Evolutionary conservation across 1,139 yeast genomes (phyloP).

Genomic region (Suzukiozyma palmioleophila): DNA sequence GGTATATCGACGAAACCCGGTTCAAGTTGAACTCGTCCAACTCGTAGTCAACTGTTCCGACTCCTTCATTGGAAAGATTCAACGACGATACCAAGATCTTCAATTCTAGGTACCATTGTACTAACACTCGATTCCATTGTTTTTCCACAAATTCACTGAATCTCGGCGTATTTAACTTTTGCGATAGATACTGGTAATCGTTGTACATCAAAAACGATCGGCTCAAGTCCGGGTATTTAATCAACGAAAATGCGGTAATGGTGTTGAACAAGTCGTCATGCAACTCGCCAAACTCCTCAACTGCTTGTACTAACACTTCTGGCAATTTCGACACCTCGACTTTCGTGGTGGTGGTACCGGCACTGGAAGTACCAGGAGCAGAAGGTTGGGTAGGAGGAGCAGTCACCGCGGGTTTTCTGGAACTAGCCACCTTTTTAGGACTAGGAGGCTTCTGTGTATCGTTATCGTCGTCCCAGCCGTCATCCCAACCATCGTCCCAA

Average conservation of each 20-base stretch:
- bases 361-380: not conserved
- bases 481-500: constrained; percentile 23
- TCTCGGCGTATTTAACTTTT: constrained; percentile 10
- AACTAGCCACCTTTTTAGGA: not conserved
- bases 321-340: constrained; percentile 20
- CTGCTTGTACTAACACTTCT: constrained; percentile 14
- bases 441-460: constrained; percentile 2
- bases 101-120: constrained; percentile 19
- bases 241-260: constrained; percentile 28
- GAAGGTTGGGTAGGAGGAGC: not conserved
- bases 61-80: constrained; percentile 12
- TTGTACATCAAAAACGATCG: constrained; percentile 33
- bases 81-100: constrained; percentile 14
- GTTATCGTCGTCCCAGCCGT: constrained; percentile 14
- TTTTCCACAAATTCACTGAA: constrained; percentile 16
- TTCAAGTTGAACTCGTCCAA: constrained; percentile 20
- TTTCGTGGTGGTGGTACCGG: constrained; percentile 5
- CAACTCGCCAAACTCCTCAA: constrained; percentile 18
- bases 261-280: constrained; percentile 14
- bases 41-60: constrained; percentile 14
- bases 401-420: constrained; percentile 2
- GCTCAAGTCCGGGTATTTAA: constrained; percentile 29
- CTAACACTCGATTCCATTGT: constrained; percentile 20
- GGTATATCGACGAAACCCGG: constrained; percentile 16
- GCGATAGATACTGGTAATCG: constrained; percentile 27